Evolutionary conservation across 352 stramenopile genomes (phyloP).

Genomic region (Globisporangium spiculum): DNA sequence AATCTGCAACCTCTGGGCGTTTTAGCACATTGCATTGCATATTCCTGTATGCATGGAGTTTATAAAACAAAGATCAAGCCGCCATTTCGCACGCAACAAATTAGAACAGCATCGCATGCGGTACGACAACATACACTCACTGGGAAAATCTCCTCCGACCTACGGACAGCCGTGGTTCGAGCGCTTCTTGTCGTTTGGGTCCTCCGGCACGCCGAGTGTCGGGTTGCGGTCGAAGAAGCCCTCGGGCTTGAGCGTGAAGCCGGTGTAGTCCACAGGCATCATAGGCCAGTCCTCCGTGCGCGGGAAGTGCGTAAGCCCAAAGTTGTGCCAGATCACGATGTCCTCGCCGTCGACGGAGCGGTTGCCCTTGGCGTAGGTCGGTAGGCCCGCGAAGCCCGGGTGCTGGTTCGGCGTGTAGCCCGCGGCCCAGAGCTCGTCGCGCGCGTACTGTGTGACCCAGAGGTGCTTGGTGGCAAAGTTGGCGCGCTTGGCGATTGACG

Average conservation of each 20-base stretch:
- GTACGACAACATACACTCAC: neutral
- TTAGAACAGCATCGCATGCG: too few relatives aligned
- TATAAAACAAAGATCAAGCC: neutral
- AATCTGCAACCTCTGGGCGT: neutral
- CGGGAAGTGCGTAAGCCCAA: slow-evolving; percentile 69
- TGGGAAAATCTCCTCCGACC: neutral
- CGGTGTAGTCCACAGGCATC: slow-evolving; percentile 71
- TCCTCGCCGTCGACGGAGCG: slow-evolving; percentile 55
- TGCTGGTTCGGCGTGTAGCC: slow-evolving; percentile 72
- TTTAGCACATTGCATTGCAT: neutral
- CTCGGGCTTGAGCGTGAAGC: slow-evolving; percentile 68
- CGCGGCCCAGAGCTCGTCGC: slow-evolving; percentile 60
- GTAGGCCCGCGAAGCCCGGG: slow-evolving; percentile 43
- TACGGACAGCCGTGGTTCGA: slow-evolving; percentile 29
- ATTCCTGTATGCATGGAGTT: neutral
- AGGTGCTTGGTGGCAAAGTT: slow-evolving; percentile 63
- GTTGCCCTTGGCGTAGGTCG: slow-evolving; percentile 51
- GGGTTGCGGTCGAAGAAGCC: slow-evolving; percentile 62
- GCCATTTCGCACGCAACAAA: too few relatives aligned
- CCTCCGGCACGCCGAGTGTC: slow-evolving; percentile 46
- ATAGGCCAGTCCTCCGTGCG: slow-evolving; percentile 71
- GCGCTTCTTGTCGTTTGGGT: slow-evolving; percentile 37
- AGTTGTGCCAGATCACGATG: slow-evolving; percentile 76
- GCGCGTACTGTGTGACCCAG: slow-evolving; percentile 66
- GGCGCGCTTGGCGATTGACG: slow-evolving; percentile 48